Evolutionary conservation across 2,329 filamentous ascomycete species (phyloP), one percentile per base, ranked within the genome.

Genomic region (Thielaviopsis musarum): DNA sequence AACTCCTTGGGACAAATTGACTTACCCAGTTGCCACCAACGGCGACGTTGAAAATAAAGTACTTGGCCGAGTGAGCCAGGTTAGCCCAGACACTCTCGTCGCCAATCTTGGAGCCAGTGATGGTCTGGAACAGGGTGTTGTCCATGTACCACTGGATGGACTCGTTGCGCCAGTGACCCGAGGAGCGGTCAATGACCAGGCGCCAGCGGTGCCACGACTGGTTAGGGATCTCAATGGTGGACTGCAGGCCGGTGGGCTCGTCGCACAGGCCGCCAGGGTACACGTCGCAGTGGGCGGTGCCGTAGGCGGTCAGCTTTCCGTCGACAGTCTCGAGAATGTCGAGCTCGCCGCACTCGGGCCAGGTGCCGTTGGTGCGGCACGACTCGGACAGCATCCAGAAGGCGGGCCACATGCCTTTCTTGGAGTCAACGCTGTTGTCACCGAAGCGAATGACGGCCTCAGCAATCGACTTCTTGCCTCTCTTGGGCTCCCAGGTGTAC

Each of bases 251-350:
- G 24, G 58, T 66, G 1, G 76, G 75, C 68, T 80, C 78, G 53
- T 75, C 73, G 71, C 78, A 81, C 45, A 74, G 68, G 5, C 77
- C 76, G 19, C 75, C 77, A 4, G 67, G 66, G 4, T 66, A 62
- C 21, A 62, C 62, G 24, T 76, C 75, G 68, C 78, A 82, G 70
- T 82, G 79, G 2, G 75, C 68, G 9, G 76, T 79, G 28, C 75
- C 78, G 58, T 75, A 73, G 12, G 69, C 77, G 1, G 69, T 71
- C 3, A 68, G 67, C 49, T 70, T 58, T 10, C 78, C 79, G 67
- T 80, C 78, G 65, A 80, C 68, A 60, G 73, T 75, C 71, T 82
- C 79, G 66, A 82, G 71, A 64, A 81, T 75, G 66, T 82, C 79
- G 56, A 82, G 70, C 71, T 82, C 79, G 62, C 79, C 79, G 61